Evolutionary conservation across 2,329 filamentous ascomycete species (phyloP), one percentile per base, ranked within the genome.

Genomic region (Clonostachys chloroleuca): DNA sequence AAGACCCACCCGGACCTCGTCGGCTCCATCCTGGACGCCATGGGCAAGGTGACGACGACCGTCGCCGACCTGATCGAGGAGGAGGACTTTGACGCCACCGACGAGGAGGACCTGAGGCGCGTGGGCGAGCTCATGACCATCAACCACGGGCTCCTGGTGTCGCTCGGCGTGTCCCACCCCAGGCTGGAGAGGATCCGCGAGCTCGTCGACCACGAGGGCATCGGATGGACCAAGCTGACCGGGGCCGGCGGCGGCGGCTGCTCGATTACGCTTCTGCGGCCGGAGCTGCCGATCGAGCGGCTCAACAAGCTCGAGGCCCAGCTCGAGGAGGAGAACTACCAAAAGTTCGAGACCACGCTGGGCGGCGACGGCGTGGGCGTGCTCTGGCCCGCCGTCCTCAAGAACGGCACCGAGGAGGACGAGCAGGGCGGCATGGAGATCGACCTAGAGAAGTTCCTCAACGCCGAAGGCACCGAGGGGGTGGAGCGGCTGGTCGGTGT

Each of bases 141-240:
- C 58, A 99, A 99, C 62, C 94, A 99, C 63, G 94, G 92, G 20
- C 77, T 97, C 41, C 75, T 99, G 18, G 86, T 90, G n/a, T 86
- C 91, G 1, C 74, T 99, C 4, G 94, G 94, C 8, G 94, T 97
- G 30, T 97, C 92, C 3, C 94, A 99, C 65, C 95, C 94, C 1
- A 85, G 91, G 42, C 77, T 99, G 24, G 94, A 99, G 69, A 83
- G 92, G 34, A 84, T 99, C 56, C 84, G 94, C 52, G 92, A 96
- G 68, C 74, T 99, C 24, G 87, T 95, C 43, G 92, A 99, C 55
- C 84, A 94, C 56, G 81, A 90, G 48, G 87, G 86, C 39, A 87
- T 96, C 47, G 94, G 94, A 33, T 99, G 92, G 92, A 96, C 94
- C 12, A 99, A 99, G 66, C 78, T 99, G 48, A 99, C 94, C 0